phyloP scores from a whole-genome alignment of 2,329 filamentous ascomycete species.

The Xylaria sp. region DNA sequence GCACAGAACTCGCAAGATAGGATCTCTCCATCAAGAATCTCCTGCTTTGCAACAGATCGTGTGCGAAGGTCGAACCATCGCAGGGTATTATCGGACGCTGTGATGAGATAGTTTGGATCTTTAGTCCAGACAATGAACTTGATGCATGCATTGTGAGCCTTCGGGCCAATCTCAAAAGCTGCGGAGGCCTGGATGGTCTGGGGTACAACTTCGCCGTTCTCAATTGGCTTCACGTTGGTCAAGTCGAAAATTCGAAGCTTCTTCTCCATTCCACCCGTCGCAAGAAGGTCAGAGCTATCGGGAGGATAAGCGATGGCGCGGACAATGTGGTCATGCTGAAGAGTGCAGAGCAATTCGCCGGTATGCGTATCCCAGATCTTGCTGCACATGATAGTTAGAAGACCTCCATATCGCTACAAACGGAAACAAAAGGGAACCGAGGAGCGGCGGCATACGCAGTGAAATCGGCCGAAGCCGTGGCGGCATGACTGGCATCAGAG shows the following conservation, averaged over 20 bases:
- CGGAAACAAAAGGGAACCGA: not conserved
- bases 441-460: slow-evolving; percentile 60
- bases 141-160: slow-evolving; percentile 80
- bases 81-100: slow-evolving; percentile 84
- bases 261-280: slow-evolving; percentile 93
- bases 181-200: slow-evolving; percentile 53
- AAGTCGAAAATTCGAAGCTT: slow-evolving; percentile 93
- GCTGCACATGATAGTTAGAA: slow-evolving; percentile 40
- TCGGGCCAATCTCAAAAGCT: slow-evolving; percentile 81
- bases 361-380: slow-evolving; percentile 98
- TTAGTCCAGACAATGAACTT: slow-evolving; percentile 94
- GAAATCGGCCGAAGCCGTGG: slow-evolving; percentile 93
- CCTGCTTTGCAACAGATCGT: slow-evolving; percentile 68
- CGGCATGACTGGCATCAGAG: slow-evolving; percentile 78
- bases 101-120: slow-evolving; percentile 83
- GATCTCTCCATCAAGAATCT: slow-evolving; percentile 76
- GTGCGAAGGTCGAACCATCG: slow-evolving; percentile 90
- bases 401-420: not conserved
- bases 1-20: slow-evolving; percentile 86
- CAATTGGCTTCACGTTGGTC: slow-evolving; percentile 48
- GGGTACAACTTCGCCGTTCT: slow-evolving; percentile 33
- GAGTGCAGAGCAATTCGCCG: slow-evolving; percentile 78
- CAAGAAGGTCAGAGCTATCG: slow-evolving; percentile 75
- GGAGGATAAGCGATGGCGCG: slow-evolving; percentile 86
- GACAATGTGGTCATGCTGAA: slow-evolving; percentile 93